Percentiles rank a stretch among this genome's conserved stretches.
Evolutionary conservation across 305 asterid genomes (phyloP).

Genomic region (Solanum hybrid): DNA sequence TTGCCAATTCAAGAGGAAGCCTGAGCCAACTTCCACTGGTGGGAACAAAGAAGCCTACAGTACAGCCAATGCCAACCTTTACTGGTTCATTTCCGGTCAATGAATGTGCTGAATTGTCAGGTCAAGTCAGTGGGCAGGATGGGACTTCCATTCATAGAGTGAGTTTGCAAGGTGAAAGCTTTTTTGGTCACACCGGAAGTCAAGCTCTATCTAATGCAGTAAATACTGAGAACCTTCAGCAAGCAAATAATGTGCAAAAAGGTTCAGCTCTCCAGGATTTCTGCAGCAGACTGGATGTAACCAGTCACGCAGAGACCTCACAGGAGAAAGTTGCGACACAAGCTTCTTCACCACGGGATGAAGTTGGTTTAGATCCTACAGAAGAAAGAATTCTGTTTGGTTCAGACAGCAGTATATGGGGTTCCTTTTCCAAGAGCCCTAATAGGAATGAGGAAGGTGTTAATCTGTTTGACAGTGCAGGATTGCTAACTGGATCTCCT

Average conservation of each 20-base stretch:
- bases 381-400: constrained; percentile 88
- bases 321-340: constrained; percentile 29
- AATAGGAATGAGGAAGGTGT: constrained; percentile 42
- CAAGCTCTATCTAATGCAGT: constrained; percentile 27
- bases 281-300: constrained; percentile 32
- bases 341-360: constrained; percentile 36
- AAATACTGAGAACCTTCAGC: constrained; percentile 40
- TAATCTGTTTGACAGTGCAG: constrained; percentile 39
- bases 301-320: constrained; percentile 27
- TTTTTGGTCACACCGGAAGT: constrained; percentile 32
- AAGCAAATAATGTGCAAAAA: constrained; percentile 36
- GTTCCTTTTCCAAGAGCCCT: constrained; percentile 56
- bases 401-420: constrained; percentile 74
- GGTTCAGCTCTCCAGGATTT: constrained; percentile 32
- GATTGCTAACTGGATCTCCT: constrained; percentile 35
- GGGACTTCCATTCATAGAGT: constrained; percentile 34
- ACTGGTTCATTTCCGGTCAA: constrained; percentile 40
- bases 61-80: constrained; percentile 36
- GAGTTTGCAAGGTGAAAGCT: constrained; percentile 41
- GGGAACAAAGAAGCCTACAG: constrained; percentile 41
- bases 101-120: constrained; percentile 36
- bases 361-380: constrained; percentile 66
- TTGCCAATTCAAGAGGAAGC: constrained; percentile 62
- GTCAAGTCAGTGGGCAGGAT: constrained; percentile 38
- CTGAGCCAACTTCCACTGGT: constrained; percentile 43